Conservation (phyloP, 2,329 filamentous ascomycete genomes). For the Aspergillus sp. region DNA sequence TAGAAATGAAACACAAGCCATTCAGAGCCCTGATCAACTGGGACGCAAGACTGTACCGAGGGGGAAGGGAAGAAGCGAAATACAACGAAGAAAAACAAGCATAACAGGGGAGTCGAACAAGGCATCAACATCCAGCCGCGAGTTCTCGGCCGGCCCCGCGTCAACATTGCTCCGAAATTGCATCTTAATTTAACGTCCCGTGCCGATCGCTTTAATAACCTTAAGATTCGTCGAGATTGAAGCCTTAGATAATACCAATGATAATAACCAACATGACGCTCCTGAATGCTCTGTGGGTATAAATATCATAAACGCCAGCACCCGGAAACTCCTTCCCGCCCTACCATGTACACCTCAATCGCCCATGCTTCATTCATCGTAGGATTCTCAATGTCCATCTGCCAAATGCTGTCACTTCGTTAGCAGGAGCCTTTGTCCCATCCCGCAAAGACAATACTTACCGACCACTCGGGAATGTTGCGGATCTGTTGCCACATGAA, state of each 20-base stretch:
- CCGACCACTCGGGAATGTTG: slow-evolving; percentile 88
- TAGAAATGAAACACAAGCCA: slow-evolving; percentile 6
- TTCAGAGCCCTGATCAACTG: slow-evolving; percentile 3
- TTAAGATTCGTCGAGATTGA: too few species aligned
- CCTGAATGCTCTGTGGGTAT: slow-evolving; percentile 15
- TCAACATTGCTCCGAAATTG: slow-evolving; percentile 28
- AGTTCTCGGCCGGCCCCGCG: slow-evolving; percentile 14
- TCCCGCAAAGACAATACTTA: slow-evolving; percentile 28
- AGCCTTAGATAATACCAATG: too few species aligned
- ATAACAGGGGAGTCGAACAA: not conserved
- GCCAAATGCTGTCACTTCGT: slow-evolving; percentile 37
- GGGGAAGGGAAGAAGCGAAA: slow-evolving; percentile 5
- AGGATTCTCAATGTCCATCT: slow-evolving; percentile 30
- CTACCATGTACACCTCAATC: not conserved
- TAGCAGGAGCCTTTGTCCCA: not conserved
- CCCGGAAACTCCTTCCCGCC: not conserved
- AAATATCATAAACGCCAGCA: slow-evolving; percentile 3
- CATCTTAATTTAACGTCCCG: not conserved
- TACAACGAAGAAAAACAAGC: not conserved
- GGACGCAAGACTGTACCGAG: slow-evolving; percentile 14
- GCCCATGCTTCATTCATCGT: slow-evolving; percentile 8
- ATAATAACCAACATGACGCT: slow-evolving; percentile 3
- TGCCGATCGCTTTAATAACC: not conserved
- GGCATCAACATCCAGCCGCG: not conserved
- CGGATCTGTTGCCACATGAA: slow-evolving; percentile 94